Evolutionary conservation across 768 basidiomycete species (phyloP).

Genomic region (Boletus edulis): DNA sequence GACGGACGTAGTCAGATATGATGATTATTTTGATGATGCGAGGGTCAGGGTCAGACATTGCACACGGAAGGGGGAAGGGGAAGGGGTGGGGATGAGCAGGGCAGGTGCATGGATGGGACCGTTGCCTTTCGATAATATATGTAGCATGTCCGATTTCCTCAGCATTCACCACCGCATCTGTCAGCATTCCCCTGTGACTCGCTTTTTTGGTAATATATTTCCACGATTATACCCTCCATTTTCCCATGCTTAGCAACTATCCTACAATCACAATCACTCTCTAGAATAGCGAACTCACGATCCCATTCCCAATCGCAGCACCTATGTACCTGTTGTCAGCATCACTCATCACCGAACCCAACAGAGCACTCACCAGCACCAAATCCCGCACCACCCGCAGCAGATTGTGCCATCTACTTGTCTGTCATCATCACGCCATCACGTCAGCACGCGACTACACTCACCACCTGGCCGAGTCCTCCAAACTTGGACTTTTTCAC

Average conservation of each 20-base stretch:
- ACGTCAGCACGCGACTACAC: constrained; percentile 1
- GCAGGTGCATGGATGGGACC: constrained; percentile 27
- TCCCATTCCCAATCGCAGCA: constrained; percentile 41
- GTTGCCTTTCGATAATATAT: constrained; percentile 20
- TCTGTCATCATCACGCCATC: neutral
- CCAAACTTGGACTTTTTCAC: constrained; percentile 40
- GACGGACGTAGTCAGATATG: constrained; percentile 35
- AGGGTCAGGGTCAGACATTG: constrained; percentile 21
- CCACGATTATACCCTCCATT: constrained; percentile 12
- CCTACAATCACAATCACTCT: neutral
- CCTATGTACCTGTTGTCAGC: constrained; percentile 29
- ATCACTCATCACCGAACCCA: neutral
- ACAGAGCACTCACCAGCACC: constrained; percentile 38
- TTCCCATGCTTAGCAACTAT: constrained; percentile 22
- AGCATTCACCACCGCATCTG: constrained; percentile 26
- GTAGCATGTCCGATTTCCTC: constrained; percentile 24
- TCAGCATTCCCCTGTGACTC: constrained; percentile 29
- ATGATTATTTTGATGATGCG: constrained; percentile 31
- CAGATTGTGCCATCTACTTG: constrained; percentile 31
- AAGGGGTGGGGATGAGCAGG: neutral
- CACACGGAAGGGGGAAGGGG: neutral
- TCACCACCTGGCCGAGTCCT: constrained; percentile 38
- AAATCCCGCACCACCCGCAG: constrained; percentile 45
- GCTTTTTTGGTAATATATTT: constrained; percentile 19
- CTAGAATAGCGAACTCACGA: constrained; percentile 50